Evolutionary conservation across 2,329 filamentous ascomycete genomes (phyloP), one percentile per base, ranked within the genome.

Genomic region (Colletotrichum sp.): DNA sequence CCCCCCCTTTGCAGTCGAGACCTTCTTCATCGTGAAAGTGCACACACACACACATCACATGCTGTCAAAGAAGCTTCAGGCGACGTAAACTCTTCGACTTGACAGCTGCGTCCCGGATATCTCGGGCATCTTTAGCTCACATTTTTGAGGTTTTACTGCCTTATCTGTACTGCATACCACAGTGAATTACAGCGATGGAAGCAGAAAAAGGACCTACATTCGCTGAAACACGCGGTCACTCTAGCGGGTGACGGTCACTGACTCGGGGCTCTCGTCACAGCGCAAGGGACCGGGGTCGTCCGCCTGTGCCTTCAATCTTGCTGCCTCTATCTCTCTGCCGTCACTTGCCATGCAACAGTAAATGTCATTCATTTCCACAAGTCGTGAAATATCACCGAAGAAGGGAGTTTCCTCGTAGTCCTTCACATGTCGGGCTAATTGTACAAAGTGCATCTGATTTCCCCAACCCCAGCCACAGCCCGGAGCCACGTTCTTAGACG

Each of bases 171-270:
- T n/a, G 18, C 18, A 9, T 2, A 16, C 16, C 1, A 3, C 32
- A 43, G 16, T 32, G 61, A 64, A 64, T 64, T 43, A 32, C 34
- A 21, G n/a, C 61, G 61, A 64, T n/a, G 61, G 34, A 21, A 13
- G 43, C 43, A 52, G 43, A 21, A 52, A 52, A 36, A 28, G 24
- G n/a, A 57, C 24, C 21, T 26, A 36, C 65, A 30, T 55, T 67
- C 69, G 43, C 72, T 75, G 69, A 75, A 75, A 68, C 69, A 71
- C 63, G 63, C 68, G 48, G 65, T 57, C 65, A 28, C 34, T 21
- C 21, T 21, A 65, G 43, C 55, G 16, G 14, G 21, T 52, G 43
- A 28, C 16, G 39, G 21, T 59, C 48, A 61, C 39, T 72, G 72
- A 75, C 72, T 68, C 72, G 65, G 55, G 21, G 30, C 32, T 64